phyloP scores from a whole-genome alignment of 73 alveolate genomes.

The Diophrys sp. region DNA sequence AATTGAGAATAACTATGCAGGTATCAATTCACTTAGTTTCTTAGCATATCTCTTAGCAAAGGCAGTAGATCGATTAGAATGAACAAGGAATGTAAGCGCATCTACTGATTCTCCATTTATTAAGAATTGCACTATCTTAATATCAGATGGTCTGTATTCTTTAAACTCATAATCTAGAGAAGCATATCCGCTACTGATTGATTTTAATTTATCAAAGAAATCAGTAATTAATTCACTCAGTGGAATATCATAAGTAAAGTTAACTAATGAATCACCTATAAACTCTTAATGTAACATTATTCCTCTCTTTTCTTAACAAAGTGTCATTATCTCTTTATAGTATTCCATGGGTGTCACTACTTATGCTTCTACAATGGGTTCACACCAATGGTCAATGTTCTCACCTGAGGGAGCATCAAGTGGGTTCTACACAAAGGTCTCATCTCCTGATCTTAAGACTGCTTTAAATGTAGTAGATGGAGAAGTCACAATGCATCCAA shows the following conservation, averaged over 20 bases:
- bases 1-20: conserved; percentile 71
- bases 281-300: conserved; percentile 19
- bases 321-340: conserved; percentile 37
- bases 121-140: conserved; percentile 58
- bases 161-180: conserved; percentile 82
- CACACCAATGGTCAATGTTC: conserved; percentile 48
- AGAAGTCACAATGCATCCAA: conserved; percentile 69
- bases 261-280: conserved; percentile 15
- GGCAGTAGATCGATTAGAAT: conserved; percentile 63
- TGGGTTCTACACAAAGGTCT: conserved; percentile 56
- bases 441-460: conserved; percentile 56
- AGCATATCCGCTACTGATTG: conserved; percentile 73
- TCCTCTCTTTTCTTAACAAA: conserved; percentile 71
- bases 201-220: conserved; percentile 78
- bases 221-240: conserved; percentile 79
- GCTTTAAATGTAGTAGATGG: conserved; percentile 87
- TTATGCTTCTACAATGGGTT: conserved; percentile 80
- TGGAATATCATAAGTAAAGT: conserved; percentile 47
- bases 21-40: conserved; percentile 65
- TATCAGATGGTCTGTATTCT: conserved; percentile 64
- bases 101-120: conserved; percentile 86
- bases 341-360: conserved; percentile 78
- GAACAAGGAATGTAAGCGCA: conserved; percentile 83
- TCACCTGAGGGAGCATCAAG: conserved; percentile 56
- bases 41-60: conserved; percentile 53